These are phyloP conservation scores for Geranium rotundifolium DNA, from an alignment of 345 rosid species.

Conservation along the genomic window DNA sequence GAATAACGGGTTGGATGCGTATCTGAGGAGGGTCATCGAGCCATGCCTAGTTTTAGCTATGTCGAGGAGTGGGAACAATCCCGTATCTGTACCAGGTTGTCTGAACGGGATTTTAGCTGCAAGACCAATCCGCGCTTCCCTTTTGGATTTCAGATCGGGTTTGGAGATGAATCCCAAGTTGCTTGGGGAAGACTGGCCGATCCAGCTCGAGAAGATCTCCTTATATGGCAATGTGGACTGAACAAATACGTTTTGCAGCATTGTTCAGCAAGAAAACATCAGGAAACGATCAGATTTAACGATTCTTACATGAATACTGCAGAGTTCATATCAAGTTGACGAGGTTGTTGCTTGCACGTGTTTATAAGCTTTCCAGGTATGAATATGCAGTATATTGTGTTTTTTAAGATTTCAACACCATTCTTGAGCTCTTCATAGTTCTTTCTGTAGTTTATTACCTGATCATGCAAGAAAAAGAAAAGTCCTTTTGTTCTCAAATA, in stretches of 20 bases:
- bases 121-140: slow-evolving; percentile 11
- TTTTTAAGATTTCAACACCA: too few relatives aligned
- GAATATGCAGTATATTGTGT: too few relatives aligned
- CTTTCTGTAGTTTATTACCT: too few relatives aligned
- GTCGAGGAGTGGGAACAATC: slow-evolving; percentile 1
- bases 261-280: too few relatives aligned
- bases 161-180: slow-evolving; percentile 12
- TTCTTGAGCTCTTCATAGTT: too few relatives aligned
- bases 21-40: slow-evolving; percentile 12
- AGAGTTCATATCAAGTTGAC: too few relatives aligned
- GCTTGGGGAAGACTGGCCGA: slow-evolving; percentile 13
- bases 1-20: slow-evolving; percentile 10
- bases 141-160: slow-evolving; percentile 28
- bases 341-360: too few relatives aligned
- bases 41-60: slow-evolving; percentile 10
- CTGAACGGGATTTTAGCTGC: slow-evolving; percentile 3
- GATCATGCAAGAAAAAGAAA: too few relatives aligned
- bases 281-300: too few relatives aligned
- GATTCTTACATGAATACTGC: too few relatives aligned
- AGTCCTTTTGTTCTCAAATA: too few relatives aligned
- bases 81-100: neutral
- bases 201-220: slow-evolving; percentile 14
- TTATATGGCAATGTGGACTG: neutral
- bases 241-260: neutral
- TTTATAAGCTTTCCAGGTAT: too few relatives aligned